phyloP scores from a whole-genome alignment of 2,329 filamentous ascomycete genomes.

The Cryphonectria nitschkei region DNA sequence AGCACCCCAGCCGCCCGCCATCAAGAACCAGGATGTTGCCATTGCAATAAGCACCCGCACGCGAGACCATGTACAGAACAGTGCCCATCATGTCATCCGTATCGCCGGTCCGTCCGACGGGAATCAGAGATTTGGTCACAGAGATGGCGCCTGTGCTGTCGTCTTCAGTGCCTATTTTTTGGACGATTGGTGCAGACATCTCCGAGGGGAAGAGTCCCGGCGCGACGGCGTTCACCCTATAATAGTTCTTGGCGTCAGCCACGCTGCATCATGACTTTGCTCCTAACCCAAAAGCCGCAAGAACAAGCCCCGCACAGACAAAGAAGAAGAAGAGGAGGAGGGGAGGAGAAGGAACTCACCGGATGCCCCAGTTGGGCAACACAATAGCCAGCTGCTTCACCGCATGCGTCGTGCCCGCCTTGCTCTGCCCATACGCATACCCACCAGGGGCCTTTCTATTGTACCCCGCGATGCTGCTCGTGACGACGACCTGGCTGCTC shows the following conservation, averaged over 20 bases:
- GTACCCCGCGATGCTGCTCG: constrained; percentile 74
- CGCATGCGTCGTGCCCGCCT: constrained; percentile 74
- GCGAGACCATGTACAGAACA: constrained; percentile 66
- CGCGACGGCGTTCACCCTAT: constrained; percentile 51
- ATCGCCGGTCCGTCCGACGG: constrained; percentile 62
- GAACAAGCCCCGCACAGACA: neutral
- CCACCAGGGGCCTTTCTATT: constrained; percentile 75
- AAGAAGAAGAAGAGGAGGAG: too few relatives aligned
- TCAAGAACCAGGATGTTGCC: constrained; percentile 66
- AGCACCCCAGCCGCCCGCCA: constrained; percentile 61
- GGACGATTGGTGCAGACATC: constrained; percentile 57
- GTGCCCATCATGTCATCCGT: constrained; percentile 67
- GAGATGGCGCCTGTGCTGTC: constrained; percentile 35
- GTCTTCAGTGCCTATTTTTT: constrained; percentile 39
- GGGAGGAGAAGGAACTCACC: constrained; percentile 24
- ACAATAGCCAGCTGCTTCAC: constrained; percentile 73
- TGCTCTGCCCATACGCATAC: constrained; percentile 77
- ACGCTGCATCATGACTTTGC: neutral
- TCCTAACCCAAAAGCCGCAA: too few relatives aligned
- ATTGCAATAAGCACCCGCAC: constrained; percentile 68
- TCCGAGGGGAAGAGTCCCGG: constrained; percentile 63
- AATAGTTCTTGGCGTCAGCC: constrained; percentile 8
- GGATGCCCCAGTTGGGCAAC: constrained; percentile 64
- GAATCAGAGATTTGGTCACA: constrained; percentile 51
- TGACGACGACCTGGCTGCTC: constrained; percentile 67